A percentile compares a stretch with the other conserved stretches of the same genome.
Conservation (phyloP, 495 filamentous ascomycete species). For the Amniculicola lignicola region DNA sequence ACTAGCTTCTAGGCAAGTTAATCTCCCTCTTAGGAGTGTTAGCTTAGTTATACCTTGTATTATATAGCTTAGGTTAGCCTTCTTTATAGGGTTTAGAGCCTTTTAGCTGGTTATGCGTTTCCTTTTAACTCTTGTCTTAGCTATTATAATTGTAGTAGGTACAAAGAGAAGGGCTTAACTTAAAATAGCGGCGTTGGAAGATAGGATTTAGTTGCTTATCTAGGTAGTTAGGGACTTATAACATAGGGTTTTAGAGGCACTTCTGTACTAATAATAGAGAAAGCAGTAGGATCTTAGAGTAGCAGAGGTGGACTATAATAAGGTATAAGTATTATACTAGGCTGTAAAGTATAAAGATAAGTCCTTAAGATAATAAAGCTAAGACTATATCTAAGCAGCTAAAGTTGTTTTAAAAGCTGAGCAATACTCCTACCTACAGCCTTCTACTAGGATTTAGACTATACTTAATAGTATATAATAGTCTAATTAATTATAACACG, state of each 20-base stretch:
- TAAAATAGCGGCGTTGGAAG: no score
- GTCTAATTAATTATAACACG: no score
- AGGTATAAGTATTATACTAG: slow-evolving; percentile 12
- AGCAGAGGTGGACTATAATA: background rate
- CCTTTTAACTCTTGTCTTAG: slow-evolving; percentile 10
- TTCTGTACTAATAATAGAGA: no score
- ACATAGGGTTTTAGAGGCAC: no score
- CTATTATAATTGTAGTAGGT: slow-evolving; percentile 4
- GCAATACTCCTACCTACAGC: slow-evolving; percentile 7
- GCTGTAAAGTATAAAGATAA: no score
- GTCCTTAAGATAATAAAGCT: slow-evolving; percentile 1
- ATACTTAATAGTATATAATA: background rate
- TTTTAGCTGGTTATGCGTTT: slow-evolving; percentile 6
- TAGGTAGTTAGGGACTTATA: no score
- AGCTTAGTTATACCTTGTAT: slow-evolving; percentile 5
- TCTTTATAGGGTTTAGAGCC: slow-evolving; percentile 9
- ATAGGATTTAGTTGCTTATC: no score
- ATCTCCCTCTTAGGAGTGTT: slow-evolving; percentile 1
- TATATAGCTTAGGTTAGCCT: background rate
- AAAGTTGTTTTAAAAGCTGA: slow-evolving; percentile 3
- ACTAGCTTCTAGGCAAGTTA: slow-evolving; percentile 7
- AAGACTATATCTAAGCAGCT: background rate
- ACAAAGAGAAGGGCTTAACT: no score
- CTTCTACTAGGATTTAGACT: slow-evolving; percentile 2
- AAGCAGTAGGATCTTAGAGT: no score